Conservation (phyloP, 1,139 yeast species). For the Debaryomycetaceae sp. region DNA sequence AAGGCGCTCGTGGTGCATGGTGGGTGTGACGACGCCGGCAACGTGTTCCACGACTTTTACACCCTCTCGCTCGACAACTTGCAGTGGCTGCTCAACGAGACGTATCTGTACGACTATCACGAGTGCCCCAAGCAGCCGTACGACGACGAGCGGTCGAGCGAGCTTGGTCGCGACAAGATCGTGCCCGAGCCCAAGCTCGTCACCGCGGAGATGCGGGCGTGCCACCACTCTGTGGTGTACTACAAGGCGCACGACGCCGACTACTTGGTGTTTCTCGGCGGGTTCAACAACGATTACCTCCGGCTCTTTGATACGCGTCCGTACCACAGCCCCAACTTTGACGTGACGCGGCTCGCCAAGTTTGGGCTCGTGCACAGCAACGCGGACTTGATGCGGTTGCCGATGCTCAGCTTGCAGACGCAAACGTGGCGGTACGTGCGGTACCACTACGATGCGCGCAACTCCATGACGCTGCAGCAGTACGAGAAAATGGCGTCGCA, state of each 20-base stretch:
- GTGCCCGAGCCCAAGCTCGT: conserved; percentile 17
- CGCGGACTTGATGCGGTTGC: conserved; percentile 21
- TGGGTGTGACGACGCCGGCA: conserved; percentile 23
- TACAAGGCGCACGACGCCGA: conserved; percentile 25
- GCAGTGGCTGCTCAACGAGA: conserved; percentile 22
- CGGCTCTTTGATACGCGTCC: conserved; percentile 21
- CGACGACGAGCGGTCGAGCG: conserved; percentile 19
- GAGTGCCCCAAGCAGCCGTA: conserved; percentile 14
- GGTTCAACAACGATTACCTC: conserved; percentile 27
- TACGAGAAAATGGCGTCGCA: conserved; percentile 3
- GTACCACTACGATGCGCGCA: conserved; percentile 23
- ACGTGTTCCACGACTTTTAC: conserved; percentile 24
- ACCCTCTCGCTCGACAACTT: conserved; percentile 24
- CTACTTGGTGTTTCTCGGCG: conserved; percentile 32
- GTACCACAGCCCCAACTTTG: conserved; percentile 23
- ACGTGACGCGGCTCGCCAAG: conserved; percentile 24
- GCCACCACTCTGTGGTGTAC: conserved; percentile 32
- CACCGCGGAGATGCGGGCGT: conserved; percentile 33
- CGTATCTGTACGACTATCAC: conserved; percentile 29
- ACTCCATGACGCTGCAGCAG: conserved; percentile 7
- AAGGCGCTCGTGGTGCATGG: conserved; percentile 31
- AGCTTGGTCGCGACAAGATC: conserved; percentile 14
- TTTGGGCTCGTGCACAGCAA: conserved; percentile 20
- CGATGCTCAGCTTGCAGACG: conserved; percentile 28
- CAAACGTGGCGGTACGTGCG: conserved; percentile 34